Conservation (phyloP, 306 rosid species). For the Quillaja saponaria region DNA sequence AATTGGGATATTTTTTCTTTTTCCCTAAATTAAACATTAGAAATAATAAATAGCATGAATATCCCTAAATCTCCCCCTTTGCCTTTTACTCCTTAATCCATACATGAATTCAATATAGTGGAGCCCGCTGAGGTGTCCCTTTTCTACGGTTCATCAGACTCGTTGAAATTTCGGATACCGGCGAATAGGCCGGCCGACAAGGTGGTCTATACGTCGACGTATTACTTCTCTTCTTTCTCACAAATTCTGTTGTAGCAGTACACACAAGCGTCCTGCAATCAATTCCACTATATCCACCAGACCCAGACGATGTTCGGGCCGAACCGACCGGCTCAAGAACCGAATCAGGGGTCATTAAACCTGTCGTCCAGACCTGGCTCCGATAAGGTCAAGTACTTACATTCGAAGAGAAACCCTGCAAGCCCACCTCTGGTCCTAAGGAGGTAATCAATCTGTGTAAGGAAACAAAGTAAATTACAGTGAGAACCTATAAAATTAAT, state of each 20-base stretch:
- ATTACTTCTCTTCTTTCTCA: conserved; percentile 59
- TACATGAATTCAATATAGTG: conserved; percentile 57
- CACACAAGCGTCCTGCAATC: conserved; percentile 55
- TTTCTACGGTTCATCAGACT: conserved; percentile 73
- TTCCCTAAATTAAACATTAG: conserved; percentile 1
- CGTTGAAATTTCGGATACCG: conserved; percentile 49
- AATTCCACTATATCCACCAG: conserved; percentile 52
- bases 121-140: conserved; percentile 85
- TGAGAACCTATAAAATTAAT: not conserved
- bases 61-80: conserved; percentile 18
- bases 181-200: conserved; percentile 52
- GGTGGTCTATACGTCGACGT: conserved; percentile 33
- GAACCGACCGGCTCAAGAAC: conserved; percentile 75
- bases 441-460: conserved; percentile 56
- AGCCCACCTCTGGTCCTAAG: conserved; percentile 48
- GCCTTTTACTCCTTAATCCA: not conserved
- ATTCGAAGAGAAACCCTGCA: conserved; percentile 56
- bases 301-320: conserved; percentile 60
- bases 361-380: conserved; percentile 62
- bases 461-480: not conserved
- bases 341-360: conserved; percentile 69
- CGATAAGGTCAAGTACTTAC: conserved; percentile 64
- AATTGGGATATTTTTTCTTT: conserved; percentile 27
- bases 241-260: conserved; percentile 78
- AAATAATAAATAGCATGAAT: not conserved